Evolutionary conservation across 306 rosid genomes (phyloP).

Genomic region (Cyclanthera cordifolia): DNA sequence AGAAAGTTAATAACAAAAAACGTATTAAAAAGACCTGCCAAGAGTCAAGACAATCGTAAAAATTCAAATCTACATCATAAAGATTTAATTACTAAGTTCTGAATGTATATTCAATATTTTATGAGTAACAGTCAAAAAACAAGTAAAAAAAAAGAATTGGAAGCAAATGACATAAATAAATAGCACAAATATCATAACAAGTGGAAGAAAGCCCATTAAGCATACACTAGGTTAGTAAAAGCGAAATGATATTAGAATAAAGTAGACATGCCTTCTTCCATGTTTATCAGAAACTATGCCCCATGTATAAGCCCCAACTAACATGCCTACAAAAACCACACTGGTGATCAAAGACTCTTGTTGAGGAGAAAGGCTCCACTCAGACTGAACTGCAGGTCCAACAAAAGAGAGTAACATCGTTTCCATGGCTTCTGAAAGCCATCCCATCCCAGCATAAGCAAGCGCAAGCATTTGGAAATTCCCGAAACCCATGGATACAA

Average conservation of each 20-base stretch:
- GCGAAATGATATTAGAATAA: neutral
- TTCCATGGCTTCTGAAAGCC: conserved; percentile 98
- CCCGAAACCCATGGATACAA: conserved; percentile 64
- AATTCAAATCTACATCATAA: no score
- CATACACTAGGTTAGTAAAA: no score
- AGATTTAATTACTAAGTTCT: no score
- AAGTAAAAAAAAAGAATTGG: no score
- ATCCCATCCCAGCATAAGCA: conserved; percentile 81
- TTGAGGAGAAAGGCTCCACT: conserved; percentile 69
- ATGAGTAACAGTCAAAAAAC: no score
- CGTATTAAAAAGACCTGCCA: no score
- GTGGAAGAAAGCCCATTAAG: no score
- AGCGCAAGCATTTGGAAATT: conserved; percentile 78
- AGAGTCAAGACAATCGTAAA: no score
- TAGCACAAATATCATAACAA: no score
- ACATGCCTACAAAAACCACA: conserved; percentile 78
- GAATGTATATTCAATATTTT: no score
- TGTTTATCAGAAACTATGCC: conserved; percentile 81
- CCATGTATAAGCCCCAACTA: conserved; percentile 81
- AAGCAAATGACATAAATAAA: no score
- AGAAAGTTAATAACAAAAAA: conserved; percentile 8
- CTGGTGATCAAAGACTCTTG: conserved; percentile 67
- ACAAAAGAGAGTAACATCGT: conserved; percentile 92
- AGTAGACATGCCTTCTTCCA: conserved; percentile 51
- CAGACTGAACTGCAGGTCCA: conserved; percentile 85